Conservation (phyloP, 2,329 filamentous ascomycete species). For the Bipolaris victoriae region DNA sequence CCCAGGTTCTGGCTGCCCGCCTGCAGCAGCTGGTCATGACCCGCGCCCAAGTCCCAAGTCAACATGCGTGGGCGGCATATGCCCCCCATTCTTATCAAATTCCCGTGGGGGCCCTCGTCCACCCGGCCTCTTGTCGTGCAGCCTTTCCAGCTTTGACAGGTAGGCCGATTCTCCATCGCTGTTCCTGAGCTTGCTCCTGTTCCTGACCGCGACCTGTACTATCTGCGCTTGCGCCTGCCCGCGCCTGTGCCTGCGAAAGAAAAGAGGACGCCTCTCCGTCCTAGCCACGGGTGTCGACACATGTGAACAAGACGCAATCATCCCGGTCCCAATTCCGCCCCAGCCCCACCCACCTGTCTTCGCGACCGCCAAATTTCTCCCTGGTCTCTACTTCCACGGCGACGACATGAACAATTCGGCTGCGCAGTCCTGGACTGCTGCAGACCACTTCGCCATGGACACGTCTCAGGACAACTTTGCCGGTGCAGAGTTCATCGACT, state of each 20-base stretch:
- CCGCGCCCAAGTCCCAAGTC: slow-evolving; percentile 9
- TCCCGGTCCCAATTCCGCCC: slow-evolving; percentile 6
- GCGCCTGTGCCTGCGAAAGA: not conserved
- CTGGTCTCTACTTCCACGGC: slow-evolving; percentile 16
- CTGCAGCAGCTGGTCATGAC: slow-evolving; percentile 2
- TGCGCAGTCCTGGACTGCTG: slow-evolving; percentile 47
- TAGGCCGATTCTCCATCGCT: slow-evolving; percentile 8
- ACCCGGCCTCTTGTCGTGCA: slow-evolving; percentile 18
- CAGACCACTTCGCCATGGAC: slow-evolving; percentile 51
- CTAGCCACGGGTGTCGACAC: not conserved
- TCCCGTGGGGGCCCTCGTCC: slow-evolving; percentile 20
- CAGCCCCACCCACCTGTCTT: slow-evolving; percentile 16
- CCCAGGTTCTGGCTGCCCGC: slow-evolving; percentile 2
- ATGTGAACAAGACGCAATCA: slow-evolving; percentile 9
- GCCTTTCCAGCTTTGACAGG: slow-evolving; percentile 11
- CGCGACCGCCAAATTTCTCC: slow-evolving; percentile 17
- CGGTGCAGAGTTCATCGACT: slow-evolving; percentile 52
- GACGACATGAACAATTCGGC: slow-evolving; percentile 43
- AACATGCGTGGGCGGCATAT: slow-evolving; percentile 14
- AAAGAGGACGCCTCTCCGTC: no score
- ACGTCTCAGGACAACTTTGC: slow-evolving; percentile 51
- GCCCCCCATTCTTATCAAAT: slow-evolving; percentile 23
- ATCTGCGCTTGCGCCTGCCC: not conserved
- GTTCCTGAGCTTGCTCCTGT: not conserved
- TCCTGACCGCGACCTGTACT: not conserved